Evolutionary conservation across 768 basidiomycete genomes (phyloP).

Genomic region (Xanthoconium purpureum): DNA sequence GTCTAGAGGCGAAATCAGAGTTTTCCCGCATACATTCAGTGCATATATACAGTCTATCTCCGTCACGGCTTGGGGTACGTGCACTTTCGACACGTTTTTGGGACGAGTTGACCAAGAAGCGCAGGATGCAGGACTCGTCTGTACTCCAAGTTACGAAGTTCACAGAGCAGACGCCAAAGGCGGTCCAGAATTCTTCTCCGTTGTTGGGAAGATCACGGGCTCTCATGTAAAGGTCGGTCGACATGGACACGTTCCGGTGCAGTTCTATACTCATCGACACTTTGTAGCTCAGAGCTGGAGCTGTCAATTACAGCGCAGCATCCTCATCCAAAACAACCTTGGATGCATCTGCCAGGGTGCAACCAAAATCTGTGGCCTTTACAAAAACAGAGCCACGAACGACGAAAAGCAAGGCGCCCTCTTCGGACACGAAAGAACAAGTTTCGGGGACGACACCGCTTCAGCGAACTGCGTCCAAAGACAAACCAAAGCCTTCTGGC

Average conservation of each 20-base stretch:
- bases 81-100: background rate
- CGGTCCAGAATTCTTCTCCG: conserved; percentile 6
- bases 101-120: background rate
- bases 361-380: conserved; percentile 11
- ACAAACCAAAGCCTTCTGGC: conserved; percentile 39
- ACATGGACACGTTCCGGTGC: background rate
- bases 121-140: conserved; percentile 48
- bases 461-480: conserved; percentile 18
- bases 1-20: conserved; percentile 48
- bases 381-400: conserved; percentile 14
- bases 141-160: conserved; percentile 32
- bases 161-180: conserved; percentile 32
- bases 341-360: conserved; percentile 19
- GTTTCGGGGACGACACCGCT: conserved; percentile 24
- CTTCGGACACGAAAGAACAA: conserved; percentile 23
- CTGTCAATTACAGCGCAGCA: conserved; percentile 16
- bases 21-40: conserved; percentile 53
- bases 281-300: conserved; percentile 16
- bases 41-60: conserved; percentile 72
- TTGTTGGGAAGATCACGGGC: conserved; percentile 45
- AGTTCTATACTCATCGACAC: background rate
- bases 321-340: conserved; percentile 46
- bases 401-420: conserved; percentile 24
- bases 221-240: conserved; percentile 45
- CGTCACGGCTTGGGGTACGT: conserved; percentile 51